Base-by-base conservation (phyloP, 257 asterid species). In the Leptodermis oblonga region DNA sequence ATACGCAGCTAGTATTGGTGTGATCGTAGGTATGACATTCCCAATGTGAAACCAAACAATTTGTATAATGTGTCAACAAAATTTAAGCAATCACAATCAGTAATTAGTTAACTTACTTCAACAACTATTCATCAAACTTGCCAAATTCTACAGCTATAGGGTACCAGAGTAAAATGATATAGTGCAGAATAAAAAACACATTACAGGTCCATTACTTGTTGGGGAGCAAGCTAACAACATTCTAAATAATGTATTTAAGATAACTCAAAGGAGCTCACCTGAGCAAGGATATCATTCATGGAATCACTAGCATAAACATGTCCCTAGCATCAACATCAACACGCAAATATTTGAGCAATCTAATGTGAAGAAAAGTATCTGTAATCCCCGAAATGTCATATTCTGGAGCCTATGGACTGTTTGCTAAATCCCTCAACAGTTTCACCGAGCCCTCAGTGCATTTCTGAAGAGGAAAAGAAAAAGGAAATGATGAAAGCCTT, bases 401-500 rank as follows among this genome's bases (percentile, higher is more conserved):
- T 78, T 91, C 99, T 23, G 97, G 98, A 42, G 98, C 99, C 62
- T 94, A 92, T 76, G 99, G 88, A 83, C 99, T 91, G 86, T 89
- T 94, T 15, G 86, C 86, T 23, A 88, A 81, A 85, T 89, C 98
- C 89, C 78, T 88, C 39, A 91, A 81, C 79, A 84, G 79, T 85
- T 81, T 94, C 83, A 94, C 96, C 74, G 90, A 71, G 70, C 99
- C 95, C 70, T 89, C 96, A 56, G 96, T 77, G 92, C 92, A 85
- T 86, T 87, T 94, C 99, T 94, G 76, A 78, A n/a, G n/a, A n/a
- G n/a, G n/a, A 69, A 20, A 67, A n/a, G n/a, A n/a, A n/a, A n/a
- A 36, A 64, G 36, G 33, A 67, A 65, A 53, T 28, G 7, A 43
- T 33, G 2, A 5, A 51, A 66, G 41, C 52, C 52, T 37, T 58